A percentile compares a stretch with the other conserved stretches of the same genome.
phyloP scores from a whole-genome alignment of 768 basidiomycete genomes.

The Dacryopinax primogenitus region DNA sequence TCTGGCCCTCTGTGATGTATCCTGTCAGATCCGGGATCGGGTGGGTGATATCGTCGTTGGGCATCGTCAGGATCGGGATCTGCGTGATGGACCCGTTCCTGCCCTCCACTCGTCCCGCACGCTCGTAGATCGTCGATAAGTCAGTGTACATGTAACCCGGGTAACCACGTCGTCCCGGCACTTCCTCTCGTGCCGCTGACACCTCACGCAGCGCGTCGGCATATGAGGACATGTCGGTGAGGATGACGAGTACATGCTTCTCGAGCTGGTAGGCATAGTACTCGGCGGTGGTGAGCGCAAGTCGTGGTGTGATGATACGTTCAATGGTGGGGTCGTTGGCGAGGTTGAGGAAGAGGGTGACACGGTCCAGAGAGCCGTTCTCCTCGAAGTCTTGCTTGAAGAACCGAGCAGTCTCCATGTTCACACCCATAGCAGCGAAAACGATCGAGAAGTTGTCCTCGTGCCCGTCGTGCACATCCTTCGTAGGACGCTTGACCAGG shows the following conservation, averaged over 20 bases:
- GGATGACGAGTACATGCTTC: constrained; percentile 97
- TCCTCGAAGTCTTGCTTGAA: constrained; percentile 99
- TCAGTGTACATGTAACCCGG: constrained; percentile 96
- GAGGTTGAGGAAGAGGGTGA: constrained; percentile 95
- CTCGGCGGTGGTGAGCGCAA: constrained; percentile 95
- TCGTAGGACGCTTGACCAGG: constrained; percentile 88
- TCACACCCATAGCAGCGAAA: constrained; percentile 99
- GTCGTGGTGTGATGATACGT: constrained; percentile 96
- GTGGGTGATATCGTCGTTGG: constrained; percentile 99
- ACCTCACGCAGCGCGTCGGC: constrained; percentile 95
- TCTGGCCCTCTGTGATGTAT: constrained; percentile 98
- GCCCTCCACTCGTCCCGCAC: constrained; percentile 94
- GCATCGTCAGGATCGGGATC: constrained; percentile 99
- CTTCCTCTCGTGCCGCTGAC: constrained; percentile 97
- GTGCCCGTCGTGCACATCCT: constrained; percentile 95
- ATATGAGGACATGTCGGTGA: constrained; percentile 98
- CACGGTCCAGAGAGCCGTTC: constrained; percentile 92
- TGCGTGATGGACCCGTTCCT: constrained; percentile 99
- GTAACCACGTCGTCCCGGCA: constrained; percentile 98
- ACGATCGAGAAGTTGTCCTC: constrained; percentile 99
- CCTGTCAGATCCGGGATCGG: constrained; percentile 99
- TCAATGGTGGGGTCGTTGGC: constrained; percentile 99
- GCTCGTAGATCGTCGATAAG: constrained; percentile 98
- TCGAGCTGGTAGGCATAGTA: constrained; percentile 99
- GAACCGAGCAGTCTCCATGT: constrained; percentile 99